Evolutionary conservation across 2,329 filamentous ascomycete genomes (phyloP), one percentile per base, ranked within the genome.

Genomic region (Pleurostoma richardsiae): DNA sequence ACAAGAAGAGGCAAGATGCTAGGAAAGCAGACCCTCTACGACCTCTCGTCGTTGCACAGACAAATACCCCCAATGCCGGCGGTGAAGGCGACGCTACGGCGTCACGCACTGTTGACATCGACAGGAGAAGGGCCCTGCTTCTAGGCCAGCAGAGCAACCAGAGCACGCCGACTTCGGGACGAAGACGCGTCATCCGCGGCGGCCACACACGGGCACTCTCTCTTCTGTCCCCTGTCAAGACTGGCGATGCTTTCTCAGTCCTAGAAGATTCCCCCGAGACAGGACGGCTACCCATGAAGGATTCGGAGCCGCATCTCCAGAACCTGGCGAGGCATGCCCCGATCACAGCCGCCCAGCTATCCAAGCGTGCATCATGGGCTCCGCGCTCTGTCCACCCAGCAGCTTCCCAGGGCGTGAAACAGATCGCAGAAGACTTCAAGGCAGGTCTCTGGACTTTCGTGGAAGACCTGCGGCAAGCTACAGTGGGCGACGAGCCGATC

Each of bases 391-490:
- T 71, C 30, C 71, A 70, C 39, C 69, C 67, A 30, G 54, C 61
- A 10, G 60, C 68, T 10, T 46, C 49, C 47, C 56, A 53, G 1
- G 74, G 65, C 40, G 67, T 81, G 49, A 90, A 90, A 61, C 88
- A 94, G 64, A 85, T 96, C 66, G 88, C 91, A 11, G 86, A 88
- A 49, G 94, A 96, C 66, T 83, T 99, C 65, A 89, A 85, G 62
- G 82, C 94, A 44, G 92, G 94, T 2, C 71, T 99, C 42, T 91
- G 88, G 82, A 96, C 89, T 2, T 99, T 99, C 66, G 83, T 96
- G 49, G 94, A 97, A 63, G 94, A 99, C 61, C 82, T 99, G 42
- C 80, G 91, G 54, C 94, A 97, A 67, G 95, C 92, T 10, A 96
- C 94, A 0, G 90, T 99, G 5, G 94, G 94, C 28, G 94, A 99